phyloP scores from a whole-genome alignment of 2,329 filamentous ascomycete species.

The Exophiala bonariae region DNA sequence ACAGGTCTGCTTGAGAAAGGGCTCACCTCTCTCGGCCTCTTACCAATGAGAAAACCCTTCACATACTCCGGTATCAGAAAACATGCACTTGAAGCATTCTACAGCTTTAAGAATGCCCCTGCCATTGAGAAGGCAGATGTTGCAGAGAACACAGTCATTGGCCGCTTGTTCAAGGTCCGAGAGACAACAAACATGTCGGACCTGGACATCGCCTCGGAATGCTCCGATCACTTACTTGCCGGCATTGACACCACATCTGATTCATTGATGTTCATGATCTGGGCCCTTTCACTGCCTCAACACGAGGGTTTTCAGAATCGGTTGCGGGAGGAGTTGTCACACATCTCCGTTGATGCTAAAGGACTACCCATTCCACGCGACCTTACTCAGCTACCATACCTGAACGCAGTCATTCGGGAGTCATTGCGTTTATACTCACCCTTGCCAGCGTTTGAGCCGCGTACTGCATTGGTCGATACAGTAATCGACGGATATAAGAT shows the following conservation, averaged over 20 bases:
- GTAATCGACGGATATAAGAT: constrained; percentile 37
- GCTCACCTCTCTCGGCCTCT: constrained; percentile 34
- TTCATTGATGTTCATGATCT: constrained; percentile 53
- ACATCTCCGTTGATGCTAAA: constrained; percentile 27
- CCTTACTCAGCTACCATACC: constrained; percentile 41
- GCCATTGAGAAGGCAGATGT: constrained; percentile 28
- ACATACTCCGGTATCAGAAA: constrained; percentile 53
- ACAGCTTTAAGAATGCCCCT: constrained; percentile 30
- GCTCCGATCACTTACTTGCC: constrained; percentile 54
- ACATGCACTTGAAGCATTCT: constrained; percentile 41
- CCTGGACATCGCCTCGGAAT: constrained; percentile 54
- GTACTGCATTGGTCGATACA: constrained; percentile 35
- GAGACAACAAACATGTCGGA: constrained; percentile 37
- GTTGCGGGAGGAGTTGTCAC: constrained; percentile 44
- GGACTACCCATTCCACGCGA: constrained; percentile 39
- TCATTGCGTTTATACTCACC: constrained; percentile 50
- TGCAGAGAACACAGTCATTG: constrained; percentile 26
- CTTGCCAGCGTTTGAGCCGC: constrained; percentile 50
- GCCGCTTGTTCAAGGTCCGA: constrained; percentile 22
- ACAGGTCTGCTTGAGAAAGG: constrained; percentile 39
- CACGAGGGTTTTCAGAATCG: constrained; percentile 44
- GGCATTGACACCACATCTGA: constrained; percentile 56
- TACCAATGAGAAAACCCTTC: constrained; percentile 53
- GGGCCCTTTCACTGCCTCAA: constrained; percentile 48
- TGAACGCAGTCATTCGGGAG: constrained; percentile 52